These are phyloP conservation scores for Chaetomium fimeti DNA, from an alignment of 495 filamentous ascomycete species.

Conservation along the genomic window DNA sequence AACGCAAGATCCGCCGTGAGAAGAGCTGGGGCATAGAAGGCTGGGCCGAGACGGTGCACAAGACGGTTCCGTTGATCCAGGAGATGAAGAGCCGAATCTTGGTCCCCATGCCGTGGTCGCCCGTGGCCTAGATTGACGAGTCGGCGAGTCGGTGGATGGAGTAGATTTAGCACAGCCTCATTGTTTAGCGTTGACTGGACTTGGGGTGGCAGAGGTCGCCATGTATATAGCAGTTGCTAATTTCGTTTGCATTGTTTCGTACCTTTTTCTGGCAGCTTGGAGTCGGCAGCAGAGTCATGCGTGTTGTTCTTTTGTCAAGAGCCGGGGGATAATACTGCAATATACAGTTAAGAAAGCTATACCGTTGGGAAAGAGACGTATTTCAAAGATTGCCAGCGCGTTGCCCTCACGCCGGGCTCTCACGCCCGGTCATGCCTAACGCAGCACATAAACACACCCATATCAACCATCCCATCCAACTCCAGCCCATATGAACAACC, in stretches of 20 bases:
- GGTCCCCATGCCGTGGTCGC: constrained; percentile 94
- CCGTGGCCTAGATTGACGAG: constrained; percentile 62
- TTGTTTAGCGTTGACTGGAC: background rate
- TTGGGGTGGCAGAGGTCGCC: background rate
- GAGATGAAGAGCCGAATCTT: constrained; percentile 91
- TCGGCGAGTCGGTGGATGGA: background rate
- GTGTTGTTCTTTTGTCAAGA: constrained; percentile 4
- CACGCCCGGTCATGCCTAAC: constrained; percentile 20
- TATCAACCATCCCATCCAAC: constrained; percentile 29
- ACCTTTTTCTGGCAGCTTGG: background rate
- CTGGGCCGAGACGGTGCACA: constrained; percentile 97
- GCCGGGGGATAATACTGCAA: constrained; percentile 5
- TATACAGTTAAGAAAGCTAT: background rate
- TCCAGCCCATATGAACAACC: constrained; percentile 27
- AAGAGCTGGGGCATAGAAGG: constrained; percentile 93
- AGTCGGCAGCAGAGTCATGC: constrained; percentile 5
- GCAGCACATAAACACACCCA: constrained; percentile 32
- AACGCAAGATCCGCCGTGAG: constrained; percentile 86
- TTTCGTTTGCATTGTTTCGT: background rate
- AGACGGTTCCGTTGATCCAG: constrained; percentile 96
- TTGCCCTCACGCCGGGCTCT: background rate
- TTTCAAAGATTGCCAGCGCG: background rate
- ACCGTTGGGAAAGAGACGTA: no score
- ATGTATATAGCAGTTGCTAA: background rate
- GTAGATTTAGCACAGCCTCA: background rate